Percentiles rank a stretch among this genome's conserved stretches.
These are phyloP conservation scores for Naganishia onofrii DNA, from an alignment of 768 basidiomycete species.

Conservation along the genomic window DNA sequence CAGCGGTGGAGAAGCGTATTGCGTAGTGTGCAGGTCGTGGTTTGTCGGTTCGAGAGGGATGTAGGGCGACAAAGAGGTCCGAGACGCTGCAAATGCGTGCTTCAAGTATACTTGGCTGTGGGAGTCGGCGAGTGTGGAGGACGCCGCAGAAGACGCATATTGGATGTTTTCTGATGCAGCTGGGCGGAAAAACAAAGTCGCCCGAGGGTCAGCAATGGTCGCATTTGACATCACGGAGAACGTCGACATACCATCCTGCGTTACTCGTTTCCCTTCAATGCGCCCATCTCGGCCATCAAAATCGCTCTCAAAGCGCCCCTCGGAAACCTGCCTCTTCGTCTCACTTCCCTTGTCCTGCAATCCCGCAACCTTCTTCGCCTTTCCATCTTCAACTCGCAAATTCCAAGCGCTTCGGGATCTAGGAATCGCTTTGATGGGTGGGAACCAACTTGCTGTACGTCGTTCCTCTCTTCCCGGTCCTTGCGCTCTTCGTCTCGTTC, in stretches of 20 bases:
- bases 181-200: neutral
- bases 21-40: neutral
- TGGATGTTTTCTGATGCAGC: neutral
- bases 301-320: conserved; percentile 3
- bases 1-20: neutral
- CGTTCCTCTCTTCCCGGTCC: conserved; percentile 10
- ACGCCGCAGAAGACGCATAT: neutral
- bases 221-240: neutral
- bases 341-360: neutral
- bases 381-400: conserved; percentile 14
- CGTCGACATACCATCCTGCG: neutral
- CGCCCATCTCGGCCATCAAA: conserved; percentile 1
- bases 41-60: neutral
- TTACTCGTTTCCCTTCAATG: neutral
- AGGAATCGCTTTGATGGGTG: conserved; percentile 7
- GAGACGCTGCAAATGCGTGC: neutral
- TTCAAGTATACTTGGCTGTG: conserved; percentile 4
- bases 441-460: conserved; percentile 7
- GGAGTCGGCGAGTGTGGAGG: conserved; percentile 1
- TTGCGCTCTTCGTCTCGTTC: neutral
- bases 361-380: neutral
- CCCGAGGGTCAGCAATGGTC: neutral
- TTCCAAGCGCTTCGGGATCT: conserved; percentile 15
- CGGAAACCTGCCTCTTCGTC: neutral
- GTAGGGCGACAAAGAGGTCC: neutral